Evolutionary conservation across 78 protist species (phyloP).

Genomic region (Isochrysis galbana): DNA sequence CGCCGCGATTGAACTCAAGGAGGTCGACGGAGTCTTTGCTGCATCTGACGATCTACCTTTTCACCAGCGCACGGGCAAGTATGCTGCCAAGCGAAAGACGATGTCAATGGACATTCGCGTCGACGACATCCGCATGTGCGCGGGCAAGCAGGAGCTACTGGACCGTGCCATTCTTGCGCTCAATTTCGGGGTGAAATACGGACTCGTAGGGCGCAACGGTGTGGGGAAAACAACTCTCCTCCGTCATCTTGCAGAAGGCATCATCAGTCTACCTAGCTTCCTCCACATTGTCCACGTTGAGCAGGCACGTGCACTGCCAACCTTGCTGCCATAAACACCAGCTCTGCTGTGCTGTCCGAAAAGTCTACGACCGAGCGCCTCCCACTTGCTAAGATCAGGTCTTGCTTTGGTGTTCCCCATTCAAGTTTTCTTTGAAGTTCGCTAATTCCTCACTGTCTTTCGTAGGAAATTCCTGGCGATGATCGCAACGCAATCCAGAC

Average conservation of each 20-base stretch:
- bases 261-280: not conserved
- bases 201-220: not conserved
- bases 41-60: not conserved
- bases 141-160: constrained; percentile 26
- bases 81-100: not conserved
- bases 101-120: not conserved
- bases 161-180: not conserved
- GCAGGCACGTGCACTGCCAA: not conserved
- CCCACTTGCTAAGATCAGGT: not conserved
- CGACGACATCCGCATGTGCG: not conserved
- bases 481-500: constrained; percentile 40
- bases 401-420: not conserved
- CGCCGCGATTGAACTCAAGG: not conserved
- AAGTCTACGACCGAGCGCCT: not conserved
- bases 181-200: not conserved
- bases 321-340: not conserved
- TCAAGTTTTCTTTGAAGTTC: not conserved
- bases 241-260: not conserved
- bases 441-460: not conserved
- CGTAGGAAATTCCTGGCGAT: constrained; percentile 59
- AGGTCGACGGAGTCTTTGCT: not conserved
- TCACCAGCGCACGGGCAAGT: not conserved
- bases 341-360: not conserved
- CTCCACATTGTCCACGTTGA: constrained; percentile 4
- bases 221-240: constrained; percentile 1